Conservation (phyloP, 192 early-diverging fungal species). For the Pecoramyces ruminantium region DNA sequence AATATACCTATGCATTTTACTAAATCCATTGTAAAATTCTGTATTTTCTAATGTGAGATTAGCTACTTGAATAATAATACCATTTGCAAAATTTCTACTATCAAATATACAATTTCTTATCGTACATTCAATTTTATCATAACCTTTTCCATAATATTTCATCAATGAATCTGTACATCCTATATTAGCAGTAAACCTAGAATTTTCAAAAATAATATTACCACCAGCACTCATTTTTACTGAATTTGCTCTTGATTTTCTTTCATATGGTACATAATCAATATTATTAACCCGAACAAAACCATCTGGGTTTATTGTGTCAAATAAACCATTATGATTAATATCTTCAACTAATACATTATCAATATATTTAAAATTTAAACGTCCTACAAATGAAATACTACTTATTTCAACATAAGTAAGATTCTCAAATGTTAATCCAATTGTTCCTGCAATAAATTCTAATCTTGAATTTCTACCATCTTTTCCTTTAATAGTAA, state of each 20-base stretch:
- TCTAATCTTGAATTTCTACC: too few species aligned
- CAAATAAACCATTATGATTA: not conserved
- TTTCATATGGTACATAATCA: not conserved
- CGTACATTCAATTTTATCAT: not conserved
- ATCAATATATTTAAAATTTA: not conserved
- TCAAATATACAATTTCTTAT: not conserved
- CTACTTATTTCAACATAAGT: not conserved
- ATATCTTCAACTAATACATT: not conserved
- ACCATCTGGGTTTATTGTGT: not conserved
- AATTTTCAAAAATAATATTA: not conserved
- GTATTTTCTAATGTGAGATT: not conserved
- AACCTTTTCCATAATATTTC: not conserved
- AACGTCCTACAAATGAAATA: not conserved
- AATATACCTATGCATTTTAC: not conserved
- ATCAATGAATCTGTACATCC: not conserved
- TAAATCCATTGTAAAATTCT: not conserved
- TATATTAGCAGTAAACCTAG: not conserved
- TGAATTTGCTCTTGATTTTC: not conserved
- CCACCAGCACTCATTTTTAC: not conserved
- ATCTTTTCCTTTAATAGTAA: too few species aligned
- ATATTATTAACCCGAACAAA: not conserved
- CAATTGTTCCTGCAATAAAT: too few species aligned
- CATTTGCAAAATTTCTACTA: not conserved
- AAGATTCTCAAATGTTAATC: too few species aligned
- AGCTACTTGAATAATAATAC: not conserved